Evolutionary conservation across 768 basidiomycete species (phyloP), one percentile per base, ranked within the genome.

Genomic region (Pleurotus pulmonarius): DNA sequence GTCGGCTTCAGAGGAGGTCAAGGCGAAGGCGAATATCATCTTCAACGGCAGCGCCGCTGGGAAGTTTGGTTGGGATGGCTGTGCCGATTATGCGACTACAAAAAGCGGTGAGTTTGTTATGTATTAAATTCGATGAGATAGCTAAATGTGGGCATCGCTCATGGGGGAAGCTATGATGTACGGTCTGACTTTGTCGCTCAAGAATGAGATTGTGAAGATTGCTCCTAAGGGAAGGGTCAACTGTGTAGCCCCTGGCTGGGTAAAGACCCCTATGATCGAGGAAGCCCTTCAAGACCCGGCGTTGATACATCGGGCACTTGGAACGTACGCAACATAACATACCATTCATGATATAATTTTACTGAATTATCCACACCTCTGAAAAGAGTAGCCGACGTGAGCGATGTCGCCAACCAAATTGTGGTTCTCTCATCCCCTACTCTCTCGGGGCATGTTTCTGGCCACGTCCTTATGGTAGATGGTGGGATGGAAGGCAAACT

Each of bases 161-260:
- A 49, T 38, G 13, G 6, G 1, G 26, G 26, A n/a, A 87, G 87
- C 81, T 4, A 76, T 88, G 73, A 88, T 88, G 87, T 85, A 87
- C 58, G 90, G 88, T 1, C 64, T 90, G 29, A 81, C 80, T 3
- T 69, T 85, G 62, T 75, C 83, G 4, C 75, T 90, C 61, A 90
- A 91, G 71, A 91, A 90, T 66, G 88, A 92, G 69, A 89, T 90
- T 53, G 88, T 92, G 46, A 82, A 82, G 69, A 80, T 90, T 57
- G 87, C 88, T 0, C 85, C 87, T 0, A 75, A 68, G 54, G 90
- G 80, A 0, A 75, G 88, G n/a, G 87, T 90, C 3, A 90, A 90
- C 60, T 74, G 75, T 43, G 75, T 91, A 15, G 85, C 79, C 0
- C 88, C 88, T 3, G 87, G 87, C 4, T 88, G 83, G 83, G 81